Evolutionary conservation across 1,284 basidiomycete species (phyloP), one percentile per base, ranked within the genome.

Genomic region (Melampsora americana): DNA sequence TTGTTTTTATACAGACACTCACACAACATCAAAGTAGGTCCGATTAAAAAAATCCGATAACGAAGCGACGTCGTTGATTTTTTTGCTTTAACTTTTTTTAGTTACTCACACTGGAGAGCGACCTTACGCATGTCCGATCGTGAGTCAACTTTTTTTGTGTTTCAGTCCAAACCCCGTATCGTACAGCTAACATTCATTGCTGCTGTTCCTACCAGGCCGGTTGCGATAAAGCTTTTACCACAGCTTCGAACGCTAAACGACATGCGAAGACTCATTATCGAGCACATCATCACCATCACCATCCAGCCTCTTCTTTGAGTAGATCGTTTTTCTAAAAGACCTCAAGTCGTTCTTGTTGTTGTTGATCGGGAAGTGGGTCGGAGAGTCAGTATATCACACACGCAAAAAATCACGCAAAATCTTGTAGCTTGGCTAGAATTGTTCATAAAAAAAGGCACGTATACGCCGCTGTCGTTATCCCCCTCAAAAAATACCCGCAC

Each of bases 41-140:
- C 16, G 16, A 26, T 59, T 26, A 20, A 23, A 26, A 30, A n/a
- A 14, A 28, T 48, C 11, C n/a, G 66, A 9, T 30, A 20, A 5
- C 18, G 18, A 23, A 5, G 5, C 28, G 50, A 11, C 32, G 12
- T 66, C 18, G 42, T 39, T 32, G 26, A n/a, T 23, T 5, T n/a
- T n/a, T 26, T 50, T 50, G 16, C 48, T 46, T 32, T 68, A n/a
- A 30, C 46, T n/a, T 30, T 42, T 26, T 16, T 62, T 32, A 73
- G 70, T 73, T 28, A 73, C 70, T 66, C 70, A 73, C 48, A 73
- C 70, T 46, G 62, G 70, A 5, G 70, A 73, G 62, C 30, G 70
- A 48, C 70, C 70, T 56, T 66, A 73, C 44, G 16, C 61, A 48
- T 73, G 70, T 53, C 70, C 70, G 46, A 42, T 73, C 12, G 70